Conservation (phyloP, 257 asterid species). For the Rauvolfia tetraphylla region DNA sequence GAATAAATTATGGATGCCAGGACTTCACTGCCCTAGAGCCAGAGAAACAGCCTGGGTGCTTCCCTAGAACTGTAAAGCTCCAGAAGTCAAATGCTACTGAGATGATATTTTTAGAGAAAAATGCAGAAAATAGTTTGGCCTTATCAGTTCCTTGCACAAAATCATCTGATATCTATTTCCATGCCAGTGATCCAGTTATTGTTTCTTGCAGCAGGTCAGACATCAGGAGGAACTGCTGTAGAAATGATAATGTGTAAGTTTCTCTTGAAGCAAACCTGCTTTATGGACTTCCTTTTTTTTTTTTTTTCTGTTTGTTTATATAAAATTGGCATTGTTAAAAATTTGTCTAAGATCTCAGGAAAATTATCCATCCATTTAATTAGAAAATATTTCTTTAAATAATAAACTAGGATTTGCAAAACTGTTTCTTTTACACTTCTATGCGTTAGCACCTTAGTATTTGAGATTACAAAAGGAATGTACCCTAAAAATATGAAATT, state of each 20-base stretch:
- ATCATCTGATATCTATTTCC: conserved; percentile 22
- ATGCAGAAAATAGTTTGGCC: conserved; percentile 19
- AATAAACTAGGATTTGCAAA: too few species aligned
- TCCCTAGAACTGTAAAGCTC: conserved; percentile 26
- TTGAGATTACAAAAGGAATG: too few species aligned
- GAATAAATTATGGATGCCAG: conserved; percentile 21
- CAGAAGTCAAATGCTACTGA: conserved; percentile 18
- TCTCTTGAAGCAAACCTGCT: background rate
- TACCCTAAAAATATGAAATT: background rate
- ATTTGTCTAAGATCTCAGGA: too few species aligned
- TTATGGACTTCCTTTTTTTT: background rate
- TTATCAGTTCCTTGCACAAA: conserved; percentile 22
- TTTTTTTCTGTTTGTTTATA: background rate
- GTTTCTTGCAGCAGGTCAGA: conserved; percentile 26
- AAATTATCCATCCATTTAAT: too few species aligned
- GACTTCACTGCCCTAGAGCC: conserved; percentile 26
- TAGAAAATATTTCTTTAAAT: too few species aligned
- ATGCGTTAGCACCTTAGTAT: too few species aligned
- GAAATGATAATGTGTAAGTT: conserved; percentile 27
- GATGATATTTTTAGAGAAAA: conserved; percentile 5
- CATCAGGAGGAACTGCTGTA: conserved; percentile 11
- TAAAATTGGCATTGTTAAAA: background rate
- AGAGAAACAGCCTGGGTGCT: conserved; percentile 36
- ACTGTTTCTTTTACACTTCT: too few species aligned
- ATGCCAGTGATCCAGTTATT: conserved; percentile 28